Base-by-base conservation (phyloP, 805 yeast species). In the Starmera dryadoides region DNA sequence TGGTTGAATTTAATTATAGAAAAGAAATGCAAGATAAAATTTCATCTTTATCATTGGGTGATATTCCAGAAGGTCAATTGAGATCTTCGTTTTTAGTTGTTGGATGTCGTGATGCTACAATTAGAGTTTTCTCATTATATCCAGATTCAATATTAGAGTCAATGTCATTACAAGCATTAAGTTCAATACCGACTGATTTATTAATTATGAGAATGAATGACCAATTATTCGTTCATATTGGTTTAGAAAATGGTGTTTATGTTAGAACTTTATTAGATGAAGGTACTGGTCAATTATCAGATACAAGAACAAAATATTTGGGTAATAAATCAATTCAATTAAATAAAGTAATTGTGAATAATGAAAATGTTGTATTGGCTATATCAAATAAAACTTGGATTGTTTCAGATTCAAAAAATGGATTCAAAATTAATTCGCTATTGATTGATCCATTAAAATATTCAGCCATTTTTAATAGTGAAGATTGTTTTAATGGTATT, bases 221-320 rank as follows among this genome's bases (percentile, higher is more conserved):
- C 16, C 36, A 42, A 7, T 43, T 63, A 3, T 68, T 63, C 42
- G 69, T 85, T 10, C 94, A 88, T 58, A 72, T 87, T 36, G 97
- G 97, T 2, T 69, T 88, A 68, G 71, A 63, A n/a, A 86, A 79
- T 56, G 98, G 98, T 17, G 76, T 89, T 2, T 86, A 82, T 60
- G 79, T 80, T 2, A 64, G 81, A 15, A 73, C 86, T 0, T 60
- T 64, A 6, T 48, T 88, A 30, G 86, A 84, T 51, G 52, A 56
- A 0, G 50, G 62, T 4, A 66, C 81, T 4, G 96, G 95, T 3
- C 69, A 76, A 17, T 55, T 82, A 12, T 63, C 73, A 1, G 81
- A 82, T 46, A 75, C 87, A 1, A 67, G 82, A 49, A 75, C 78
- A 15, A 79, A 81, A 51, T 87, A 82, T 52, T 56, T 86, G 22